phyloP scores from a whole-genome alignment of 192 early-diverging fungal species.

The Fimicolochytrium jonesii region DNA sequence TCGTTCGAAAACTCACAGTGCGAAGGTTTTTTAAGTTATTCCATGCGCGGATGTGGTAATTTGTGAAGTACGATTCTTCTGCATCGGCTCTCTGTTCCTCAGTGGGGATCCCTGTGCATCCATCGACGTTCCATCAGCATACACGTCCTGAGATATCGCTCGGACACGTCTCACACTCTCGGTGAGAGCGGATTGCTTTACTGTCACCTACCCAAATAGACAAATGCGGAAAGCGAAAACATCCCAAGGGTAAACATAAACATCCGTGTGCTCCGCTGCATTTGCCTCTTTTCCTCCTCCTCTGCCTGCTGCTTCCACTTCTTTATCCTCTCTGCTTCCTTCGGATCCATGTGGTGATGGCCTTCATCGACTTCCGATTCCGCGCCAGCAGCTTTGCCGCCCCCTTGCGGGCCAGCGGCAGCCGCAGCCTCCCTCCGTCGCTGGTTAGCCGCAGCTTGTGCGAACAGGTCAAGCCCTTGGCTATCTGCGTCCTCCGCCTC shows the following conservation, averaged over 20 bases:
- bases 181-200: no score
- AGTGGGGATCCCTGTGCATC: slow-evolving; percentile 24
- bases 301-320: slow-evolving; percentile 35
- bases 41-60: slow-evolving; percentile 34
- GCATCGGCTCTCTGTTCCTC: slow-evolving; percentile 22
- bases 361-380: slow-evolving; percentile 12
- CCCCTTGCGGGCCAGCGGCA: background rate
- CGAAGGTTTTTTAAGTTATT: slow-evolving; percentile 22
- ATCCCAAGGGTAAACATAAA: background rate
- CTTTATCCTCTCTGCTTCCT: slow-evolving; percentile 32
- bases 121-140: no score
- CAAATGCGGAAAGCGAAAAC: slow-evolving; percentile 11
- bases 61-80: slow-evolving; percentile 23
- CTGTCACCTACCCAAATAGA: slow-evolving; percentile 35
- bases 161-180: no score
- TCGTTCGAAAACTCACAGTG: no score
- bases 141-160: no score
- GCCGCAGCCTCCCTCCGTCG: slow-evolving; percentile 25
- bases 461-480: slow-evolving; percentile 41
- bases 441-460: slow-evolving; percentile 32
- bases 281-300: slow-evolving; percentile 30
- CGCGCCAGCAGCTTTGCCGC: background rate
- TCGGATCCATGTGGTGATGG: slow-evolving; percentile 29
- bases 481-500: slow-evolving; percentile 7
- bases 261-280: slow-evolving; percentile 19